Evolutionary conservation across 2,329 filamentous ascomycete genomes (phyloP).

Genomic region (Alternaria dauci): DNA sequence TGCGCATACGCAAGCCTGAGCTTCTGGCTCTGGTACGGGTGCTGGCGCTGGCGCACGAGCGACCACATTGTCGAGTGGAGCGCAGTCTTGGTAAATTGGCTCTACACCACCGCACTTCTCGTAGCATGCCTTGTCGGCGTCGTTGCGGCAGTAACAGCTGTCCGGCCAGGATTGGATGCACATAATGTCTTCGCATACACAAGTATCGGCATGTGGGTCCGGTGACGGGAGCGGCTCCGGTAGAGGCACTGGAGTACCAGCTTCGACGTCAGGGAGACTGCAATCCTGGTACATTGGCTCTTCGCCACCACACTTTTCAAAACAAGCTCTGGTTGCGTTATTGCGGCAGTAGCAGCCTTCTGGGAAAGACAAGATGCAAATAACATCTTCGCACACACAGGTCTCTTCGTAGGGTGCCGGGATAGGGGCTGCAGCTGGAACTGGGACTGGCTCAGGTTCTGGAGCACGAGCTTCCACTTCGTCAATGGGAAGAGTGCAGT

Average conservation of each 20-base stretch:
- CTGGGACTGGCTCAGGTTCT: neutral
- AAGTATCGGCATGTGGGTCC: slow-evolving; percentile 1
- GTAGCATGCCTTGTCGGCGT: slow-evolving; percentile 22
- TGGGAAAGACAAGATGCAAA: slow-evolving; percentile 36
- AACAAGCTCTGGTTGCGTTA: slow-evolving; percentile 30
- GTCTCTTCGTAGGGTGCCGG: neutral
- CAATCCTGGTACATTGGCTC: slow-evolving; percentile 1
- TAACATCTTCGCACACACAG: slow-evolving; percentile 25
- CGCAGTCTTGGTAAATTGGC: neutral
- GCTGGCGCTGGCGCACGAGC: neutral
- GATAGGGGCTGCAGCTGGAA: neutral
- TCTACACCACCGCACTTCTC: slow-evolving; percentile 34
- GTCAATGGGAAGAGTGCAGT: neutral
- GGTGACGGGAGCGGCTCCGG: neutral
- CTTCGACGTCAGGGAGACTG: neutral
- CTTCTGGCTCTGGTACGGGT: neutral
- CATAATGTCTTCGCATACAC: slow-evolving; percentile 28
- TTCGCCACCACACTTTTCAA: slow-evolving; percentile 34
- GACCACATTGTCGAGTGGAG: neutral
- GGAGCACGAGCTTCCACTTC: neutral
- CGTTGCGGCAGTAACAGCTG: slow-evolving; percentile 34
- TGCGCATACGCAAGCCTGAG: slow-evolving; percentile 25
- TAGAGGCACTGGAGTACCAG: neutral
- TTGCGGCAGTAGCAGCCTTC: slow-evolving; percentile 40
- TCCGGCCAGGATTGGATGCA: slow-evolving; percentile 34